phyloP scores from a whole-genome alignment of 2,329 filamentous ascomycete genomes.

The Diaporthe humulicola region DNA sequence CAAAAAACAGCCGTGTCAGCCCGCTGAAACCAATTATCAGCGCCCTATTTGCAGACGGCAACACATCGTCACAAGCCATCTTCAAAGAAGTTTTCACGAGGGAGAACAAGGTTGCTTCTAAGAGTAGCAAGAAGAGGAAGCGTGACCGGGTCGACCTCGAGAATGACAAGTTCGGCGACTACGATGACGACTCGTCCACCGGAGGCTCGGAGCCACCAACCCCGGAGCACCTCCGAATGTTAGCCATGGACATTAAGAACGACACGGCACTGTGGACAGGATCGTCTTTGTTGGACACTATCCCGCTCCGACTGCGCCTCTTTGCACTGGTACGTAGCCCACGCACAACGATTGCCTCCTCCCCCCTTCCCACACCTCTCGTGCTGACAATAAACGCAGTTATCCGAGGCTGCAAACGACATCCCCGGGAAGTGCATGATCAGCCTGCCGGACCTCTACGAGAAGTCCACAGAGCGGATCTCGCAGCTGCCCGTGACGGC shows the following conservation, averaged over 20 bases:
- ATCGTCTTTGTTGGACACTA: conserved; percentile 63
- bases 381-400: conserved; percentile 45
- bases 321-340: conserved; percentile 64
- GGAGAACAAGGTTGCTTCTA: conserved; percentile 67
- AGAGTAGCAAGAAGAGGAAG: conserved; percentile 63
- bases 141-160: conserved; percentile 67
- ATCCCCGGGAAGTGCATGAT: conserved; percentile 55
- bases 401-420: conserved; percentile 62
- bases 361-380: background rate
- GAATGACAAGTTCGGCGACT: conserved; percentile 71
- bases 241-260: conserved; percentile 49
- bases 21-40: conserved; percentile 69
- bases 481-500: conserved; percentile 69
- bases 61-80: conserved; percentile 61
- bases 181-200: conserved; percentile 65
- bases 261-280: conserved; percentile 42
- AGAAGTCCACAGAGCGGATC: conserved; percentile 68
- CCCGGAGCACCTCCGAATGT: conserved; percentile 53
- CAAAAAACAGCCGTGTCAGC: conserved; percentile 58
- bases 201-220: conserved; percentile 61
- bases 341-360: too few relatives aligned
- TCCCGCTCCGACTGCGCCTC: conserved; percentile 73
- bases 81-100: conserved; percentile 77
- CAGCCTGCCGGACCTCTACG: conserved; percentile 68
- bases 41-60: conserved; percentile 77